A percentile compares a stretch with the other conserved stretches of the same genome.
Conservation (phyloP, 2,329 filamentous ascomycete genomes). For the Coleophoma cylindrospora region DNA sequence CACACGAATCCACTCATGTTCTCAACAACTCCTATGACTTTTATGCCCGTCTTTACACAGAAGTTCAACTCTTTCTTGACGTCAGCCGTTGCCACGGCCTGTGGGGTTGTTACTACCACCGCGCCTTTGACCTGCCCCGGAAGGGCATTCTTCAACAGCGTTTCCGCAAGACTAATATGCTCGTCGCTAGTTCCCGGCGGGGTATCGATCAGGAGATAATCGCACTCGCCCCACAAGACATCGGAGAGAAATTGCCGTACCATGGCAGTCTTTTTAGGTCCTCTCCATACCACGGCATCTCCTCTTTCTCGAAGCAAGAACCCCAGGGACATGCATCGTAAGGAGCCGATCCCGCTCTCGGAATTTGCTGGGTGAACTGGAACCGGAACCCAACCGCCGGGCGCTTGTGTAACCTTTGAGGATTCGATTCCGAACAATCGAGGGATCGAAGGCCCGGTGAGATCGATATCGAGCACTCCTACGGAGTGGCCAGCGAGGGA, state of each 20-base stretch:
- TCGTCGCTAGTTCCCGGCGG: conserved; percentile 95
- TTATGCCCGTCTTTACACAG: conserved; percentile 75
- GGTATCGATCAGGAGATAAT: conserved; percentile 92
- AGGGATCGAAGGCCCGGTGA: conserved; percentile 94
- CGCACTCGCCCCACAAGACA: conserved; percentile 81
- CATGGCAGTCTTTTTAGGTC: conserved; percentile 99
- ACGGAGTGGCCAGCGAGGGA: conserved; percentile 82
- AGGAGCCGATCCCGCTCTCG: conserved; percentile 49
- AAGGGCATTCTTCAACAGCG: conserved; percentile 59
- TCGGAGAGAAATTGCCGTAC: conserved; percentile 92
- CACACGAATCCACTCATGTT: conserved; percentile 97
- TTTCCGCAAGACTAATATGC: conserved; percentile 92
- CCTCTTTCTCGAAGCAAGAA: conserved; percentile 80
- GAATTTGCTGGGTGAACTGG: conserved; percentile 64
- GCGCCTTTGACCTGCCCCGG: conserved; percentile 75
- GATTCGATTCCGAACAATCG: conserved; percentile 88
- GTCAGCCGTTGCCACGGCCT: conserved; percentile 88
- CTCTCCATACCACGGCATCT: conserved; percentile 94
- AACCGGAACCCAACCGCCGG: conserved; percentile 89
- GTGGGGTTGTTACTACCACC: conserved; percentile 92
- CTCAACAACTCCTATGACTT: conserved; percentile 87
- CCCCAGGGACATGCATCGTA: conserved; percentile 87
- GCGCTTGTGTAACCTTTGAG: conserved; percentile 85
- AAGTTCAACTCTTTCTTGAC: conserved; percentile 86
- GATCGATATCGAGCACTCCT: conserved; percentile 91